These are phyloP conservation scores for Pythium apleroticum DNA, from an alignment of 352 stramenopile genomes.

Conservation along the genomic window DNA sequence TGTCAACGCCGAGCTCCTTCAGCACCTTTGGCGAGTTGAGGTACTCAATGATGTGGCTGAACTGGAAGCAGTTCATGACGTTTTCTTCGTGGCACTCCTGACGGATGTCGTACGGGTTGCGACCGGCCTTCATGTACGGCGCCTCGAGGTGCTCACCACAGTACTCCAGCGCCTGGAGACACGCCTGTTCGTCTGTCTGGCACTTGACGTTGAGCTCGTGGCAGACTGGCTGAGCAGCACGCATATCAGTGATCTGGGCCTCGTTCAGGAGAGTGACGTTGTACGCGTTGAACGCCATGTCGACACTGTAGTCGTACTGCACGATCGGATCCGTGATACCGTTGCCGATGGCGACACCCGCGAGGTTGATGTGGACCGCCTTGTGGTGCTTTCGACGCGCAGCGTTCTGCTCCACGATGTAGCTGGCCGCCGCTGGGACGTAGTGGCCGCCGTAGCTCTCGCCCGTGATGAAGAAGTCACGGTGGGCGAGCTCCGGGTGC, in stretches of 20 bases:
- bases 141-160: constrained; percentile 47
- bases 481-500: constrained; percentile 39
- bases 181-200: constrained; percentile 42
- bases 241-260: constrained; percentile 19
- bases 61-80: constrained; percentile 71
- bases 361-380: constrained; percentile 40
- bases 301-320: constrained; percentile 64
- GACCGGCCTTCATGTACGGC: constrained; percentile 44
- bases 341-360: constrained; percentile 74
- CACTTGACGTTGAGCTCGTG: constrained; percentile 47
- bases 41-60: constrained; percentile 63
- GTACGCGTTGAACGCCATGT: constrained; percentile 76
- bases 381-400: constrained; percentile 29
- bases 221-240: constrained; percentile 56
- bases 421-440: constrained; percentile 39
- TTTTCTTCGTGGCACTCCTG: constrained; percentile 48
- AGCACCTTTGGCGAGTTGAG: constrained; percentile 45
- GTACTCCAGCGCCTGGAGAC: constrained; percentile 52
- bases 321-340: constrained; percentile 61
- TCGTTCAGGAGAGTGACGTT: constrained; percentile 47
- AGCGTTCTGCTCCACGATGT: constrained; percentile 37
- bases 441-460: constrained; percentile 68
- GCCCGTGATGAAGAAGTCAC: constrained; percentile 49
- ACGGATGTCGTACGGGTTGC: constrained; percentile 81
- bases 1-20: constrained; percentile 67